phyloP scores from a whole-genome alignment of 495 filamentous ascomycete species.

The Elasticomyces elasticus region DNA sequence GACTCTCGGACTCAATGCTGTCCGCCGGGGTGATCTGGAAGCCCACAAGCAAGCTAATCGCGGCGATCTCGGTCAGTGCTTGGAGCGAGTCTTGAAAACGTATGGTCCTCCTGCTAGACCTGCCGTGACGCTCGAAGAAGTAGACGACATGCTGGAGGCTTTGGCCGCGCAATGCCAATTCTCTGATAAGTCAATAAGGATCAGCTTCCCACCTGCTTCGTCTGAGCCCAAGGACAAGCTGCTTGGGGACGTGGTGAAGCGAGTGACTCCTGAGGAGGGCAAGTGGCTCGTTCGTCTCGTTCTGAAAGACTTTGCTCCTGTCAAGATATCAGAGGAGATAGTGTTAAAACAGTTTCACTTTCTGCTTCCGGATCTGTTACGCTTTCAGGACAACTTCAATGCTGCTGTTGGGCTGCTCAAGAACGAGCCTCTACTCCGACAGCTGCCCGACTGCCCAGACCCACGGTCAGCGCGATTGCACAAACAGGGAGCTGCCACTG shows the following conservation, averaged over 20 bases:
- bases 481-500: constrained; percentile 32
- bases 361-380: constrained; percentile 46
- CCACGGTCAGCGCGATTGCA: constrained; percentile 29
- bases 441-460: constrained; percentile 27
- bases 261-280: constrained; percentile 57
- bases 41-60: constrained; percentile 49
- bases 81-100: constrained; percentile 55
- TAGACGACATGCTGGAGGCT: constrained; percentile 53
- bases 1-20: constrained; percentile 49
- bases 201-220: constrained; percentile 30
- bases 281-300: constrained; percentile 86
- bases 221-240: constrained; percentile 32
- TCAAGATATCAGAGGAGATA: constrained; percentile 40
- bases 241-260: constrained; percentile 48
- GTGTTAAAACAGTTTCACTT: constrained; percentile 35
- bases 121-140: constrained; percentile 59
- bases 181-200: constrained; percentile 50
- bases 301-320: constrained; percentile 61
- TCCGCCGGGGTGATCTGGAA: constrained; percentile 49
- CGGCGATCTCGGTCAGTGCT: constrained; percentile 59
- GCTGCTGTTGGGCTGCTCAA: constrained; percentile 41
- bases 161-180: constrained; percentile 59
- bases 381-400: constrained; percentile 54
- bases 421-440: background rate
- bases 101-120: constrained; percentile 27